A percentile compares a stretch with the other conserved stretches of the same genome.
Evolutionary conservation across 129 eudicot species (phyloP).

Genomic region (Flaveria linearis): DNA sequence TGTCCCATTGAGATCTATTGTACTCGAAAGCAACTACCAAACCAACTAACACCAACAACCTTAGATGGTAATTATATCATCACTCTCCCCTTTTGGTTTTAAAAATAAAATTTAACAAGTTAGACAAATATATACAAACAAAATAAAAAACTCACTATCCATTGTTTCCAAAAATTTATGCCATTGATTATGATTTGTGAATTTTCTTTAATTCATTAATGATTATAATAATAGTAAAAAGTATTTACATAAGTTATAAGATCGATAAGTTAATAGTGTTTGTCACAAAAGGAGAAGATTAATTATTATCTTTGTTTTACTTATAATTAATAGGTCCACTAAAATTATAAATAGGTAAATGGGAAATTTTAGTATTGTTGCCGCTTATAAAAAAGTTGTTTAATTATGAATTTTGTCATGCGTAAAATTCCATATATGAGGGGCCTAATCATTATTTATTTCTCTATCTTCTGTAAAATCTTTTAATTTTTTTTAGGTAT

Average conservation of each 20-base stretch:
- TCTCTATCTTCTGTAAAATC: no score
- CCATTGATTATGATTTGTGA: neutral
- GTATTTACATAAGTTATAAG: neutral
- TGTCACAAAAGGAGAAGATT: neutral
- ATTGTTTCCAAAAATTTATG: neutral
- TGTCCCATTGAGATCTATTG: conserved; percentile 19
- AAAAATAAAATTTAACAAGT: neutral
- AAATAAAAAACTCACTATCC: neutral
- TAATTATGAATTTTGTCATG: no score
- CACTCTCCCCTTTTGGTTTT: neutral
- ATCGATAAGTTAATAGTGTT: neutral
- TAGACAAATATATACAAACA: no score
- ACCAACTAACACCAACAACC: conserved; percentile 37
- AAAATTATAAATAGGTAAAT: neutral
- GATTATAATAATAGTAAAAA: neutral
- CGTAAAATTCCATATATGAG: no score
- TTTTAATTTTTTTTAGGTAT: no score
- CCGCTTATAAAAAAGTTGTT: no score
- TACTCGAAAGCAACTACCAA: conserved; percentile 31
- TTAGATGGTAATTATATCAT: conserved; percentile 14
- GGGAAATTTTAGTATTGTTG: no score
- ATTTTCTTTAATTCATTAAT: neutral
- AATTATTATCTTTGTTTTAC: neutral
- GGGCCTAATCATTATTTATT: no score
- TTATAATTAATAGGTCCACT: neutral